These are phyloP conservation scores for Hawksworthiomyces lignivorus DNA, from an alignment of 2,329 filamentous ascomycete species.

Conservation along the genomic window DNA sequence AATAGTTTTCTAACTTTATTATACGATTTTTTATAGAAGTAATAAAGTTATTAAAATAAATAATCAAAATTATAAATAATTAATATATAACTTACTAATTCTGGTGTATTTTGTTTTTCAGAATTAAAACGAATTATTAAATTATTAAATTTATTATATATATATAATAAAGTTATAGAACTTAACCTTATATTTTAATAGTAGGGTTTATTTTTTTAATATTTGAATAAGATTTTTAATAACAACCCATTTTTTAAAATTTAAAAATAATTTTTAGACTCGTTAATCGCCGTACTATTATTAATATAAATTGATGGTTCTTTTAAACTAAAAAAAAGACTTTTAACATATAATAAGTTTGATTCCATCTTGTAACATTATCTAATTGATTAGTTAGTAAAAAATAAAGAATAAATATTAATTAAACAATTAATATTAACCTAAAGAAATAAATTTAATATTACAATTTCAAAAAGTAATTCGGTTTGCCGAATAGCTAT, in stretches of 20 bases:
- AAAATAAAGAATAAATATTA: too few relatives aligned
- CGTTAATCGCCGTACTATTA: constrained; percentile 9
- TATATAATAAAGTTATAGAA: not conserved
- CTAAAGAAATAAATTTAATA: too few relatives aligned
- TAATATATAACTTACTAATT: not conserved
- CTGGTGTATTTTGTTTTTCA: not conserved
- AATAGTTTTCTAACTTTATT: not conserved
- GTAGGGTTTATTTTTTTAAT: constrained; percentile 4
- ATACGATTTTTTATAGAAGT: not conserved
- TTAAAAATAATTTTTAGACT: constrained; percentile 9
- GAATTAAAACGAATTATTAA: not conserved
- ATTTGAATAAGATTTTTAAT: constrained; percentile 4
- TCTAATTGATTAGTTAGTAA: too few relatives aligned
- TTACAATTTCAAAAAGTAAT: too few relatives aligned
- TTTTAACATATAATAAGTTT: too few relatives aligned
- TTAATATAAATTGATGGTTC: not conserved
- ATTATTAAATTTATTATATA: not conserved
- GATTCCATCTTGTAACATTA: too few relatives aligned
- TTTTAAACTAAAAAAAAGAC: too few relatives aligned
- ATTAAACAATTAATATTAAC: too few relatives aligned
- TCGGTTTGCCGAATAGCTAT: too few relatives aligned
- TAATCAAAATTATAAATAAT: not conserved
- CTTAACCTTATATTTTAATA: not conserved
- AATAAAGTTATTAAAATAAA: not conserved
- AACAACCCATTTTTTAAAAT: constrained; percentile 5